phyloP scores from a whole-genome alignment of 257 asterid genomes.

The Nyctanthes arbortristis region DNA sequence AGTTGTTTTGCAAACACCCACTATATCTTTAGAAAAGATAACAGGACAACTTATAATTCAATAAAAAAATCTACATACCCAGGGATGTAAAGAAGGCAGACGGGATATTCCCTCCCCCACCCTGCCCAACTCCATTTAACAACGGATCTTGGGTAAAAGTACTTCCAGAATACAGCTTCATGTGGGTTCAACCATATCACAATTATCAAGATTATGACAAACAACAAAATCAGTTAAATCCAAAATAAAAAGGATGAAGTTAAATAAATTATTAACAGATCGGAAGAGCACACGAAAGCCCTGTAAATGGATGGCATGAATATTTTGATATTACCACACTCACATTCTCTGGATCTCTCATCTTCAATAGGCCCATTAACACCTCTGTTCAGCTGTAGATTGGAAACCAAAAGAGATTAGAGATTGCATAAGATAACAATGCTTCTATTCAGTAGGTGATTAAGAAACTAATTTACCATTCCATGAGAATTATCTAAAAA shows the following conservation, averaged over 20 bases:
- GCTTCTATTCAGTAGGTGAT: neutral
- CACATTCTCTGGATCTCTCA: conserved; percentile 81
- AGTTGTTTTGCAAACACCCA: too few species aligned
- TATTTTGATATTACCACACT: conserved; percentile 29
- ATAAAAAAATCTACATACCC: too few species aligned
- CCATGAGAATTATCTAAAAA: conserved; percentile 2
- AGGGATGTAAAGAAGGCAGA: too few species aligned
- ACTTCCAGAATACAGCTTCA: neutral
- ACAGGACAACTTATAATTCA: too few species aligned
- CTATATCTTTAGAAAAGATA: too few species aligned
- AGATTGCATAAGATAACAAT: conserved; percentile 8
- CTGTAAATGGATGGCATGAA: conserved; percentile 2
- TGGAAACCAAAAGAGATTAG: conserved; percentile 7
- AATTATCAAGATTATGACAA: neutral
- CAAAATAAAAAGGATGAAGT: neutral
- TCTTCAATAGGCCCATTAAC: conserved; percentile 61
- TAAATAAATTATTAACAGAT: neutral
- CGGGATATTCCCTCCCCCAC: too few species aligned
- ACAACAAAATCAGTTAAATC: neutral
- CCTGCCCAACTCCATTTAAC: too few species aligned
- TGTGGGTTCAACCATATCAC: neutral
- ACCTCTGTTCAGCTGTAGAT: conserved; percentile 63
- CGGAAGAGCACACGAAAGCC: neutral
- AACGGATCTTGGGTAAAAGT: too few species aligned
- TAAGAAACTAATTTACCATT: conserved; percentile 4